phyloP scores from a whole-genome alignment of 139 green algal genomes.

The Auxenochlorella pyrenoidosa region DNA sequence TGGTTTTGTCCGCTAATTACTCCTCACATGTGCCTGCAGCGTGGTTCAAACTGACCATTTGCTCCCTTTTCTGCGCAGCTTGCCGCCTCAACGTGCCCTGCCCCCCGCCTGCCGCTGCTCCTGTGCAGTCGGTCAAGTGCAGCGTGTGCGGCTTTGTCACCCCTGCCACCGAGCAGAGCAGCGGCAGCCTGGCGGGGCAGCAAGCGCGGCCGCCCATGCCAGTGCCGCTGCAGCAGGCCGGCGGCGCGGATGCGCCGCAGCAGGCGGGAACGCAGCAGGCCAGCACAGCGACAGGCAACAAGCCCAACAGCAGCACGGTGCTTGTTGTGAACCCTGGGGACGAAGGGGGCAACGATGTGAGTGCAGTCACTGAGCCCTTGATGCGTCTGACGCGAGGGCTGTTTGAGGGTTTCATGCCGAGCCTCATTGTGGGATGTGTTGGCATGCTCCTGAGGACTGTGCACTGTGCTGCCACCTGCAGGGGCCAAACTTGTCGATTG shows the following conservation, averaged over 20 bases:
- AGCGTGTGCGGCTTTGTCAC: conserved; percentile 92
- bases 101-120: not conserved
- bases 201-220: not conserved
- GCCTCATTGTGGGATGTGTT: not conserved
- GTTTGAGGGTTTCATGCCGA: not conserved
- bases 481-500: not conserved
- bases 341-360: conserved; percentile 78
- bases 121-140: conserved; percentile 86
- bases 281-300: not conserved
- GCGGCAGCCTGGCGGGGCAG: not conserved
- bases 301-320: conserved; percentile 64
- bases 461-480: not conserved
- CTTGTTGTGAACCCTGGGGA: conserved; percentile 88
- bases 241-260: not conserved
- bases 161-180: conserved; percentile 15
- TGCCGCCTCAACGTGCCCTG: not conserved
- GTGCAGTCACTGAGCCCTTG: not conserved
- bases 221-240: not conserved
- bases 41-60: too few species aligned
- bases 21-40: too few species aligned
- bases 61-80: not conserved
- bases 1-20: too few species aligned
- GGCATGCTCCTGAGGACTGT: not conserved
- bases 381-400: not conserved
- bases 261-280: not conserved